Evolutionary conservation across 768 basidiomycete species (phyloP).

Genomic region (Suillus tomentosus): DNA sequence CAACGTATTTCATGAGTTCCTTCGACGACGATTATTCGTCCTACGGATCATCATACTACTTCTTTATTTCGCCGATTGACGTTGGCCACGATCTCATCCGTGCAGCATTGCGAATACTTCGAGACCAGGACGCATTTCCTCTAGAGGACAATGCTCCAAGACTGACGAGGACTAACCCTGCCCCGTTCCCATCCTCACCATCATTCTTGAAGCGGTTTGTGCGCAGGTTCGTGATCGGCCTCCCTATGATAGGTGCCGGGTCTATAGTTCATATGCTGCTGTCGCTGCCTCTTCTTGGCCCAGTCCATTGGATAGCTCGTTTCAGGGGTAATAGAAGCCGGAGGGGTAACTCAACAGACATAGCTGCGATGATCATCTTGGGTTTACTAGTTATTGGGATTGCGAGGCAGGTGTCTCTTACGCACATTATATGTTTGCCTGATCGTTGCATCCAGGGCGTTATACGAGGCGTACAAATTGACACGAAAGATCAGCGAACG

Average conservation of each 20-base stretch:
- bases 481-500: conserved; percentile 63
- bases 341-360: conserved; percentile 58
- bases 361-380: conserved; percentile 67
- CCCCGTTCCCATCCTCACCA: conserved; percentile 33
- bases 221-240: conserved; percentile 72
- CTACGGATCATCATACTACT: conserved; percentile 37
- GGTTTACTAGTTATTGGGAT: conserved; percentile 62
- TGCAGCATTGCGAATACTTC: conserved; percentile 61
- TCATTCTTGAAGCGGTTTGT: conserved; percentile 58
- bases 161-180: conserved; percentile 16
- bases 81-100: conserved; percentile 62
- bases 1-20: conserved; percentile 62
- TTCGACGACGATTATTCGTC: conserved; percentile 61
- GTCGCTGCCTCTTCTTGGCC: conserved; percentile 63
- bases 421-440: conserved; percentile 13
- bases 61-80: conserved; percentile 54
- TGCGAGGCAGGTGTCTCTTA: conserved; percentile 48
- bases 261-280: conserved; percentile 74
- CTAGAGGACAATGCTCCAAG: conserved; percentile 24
- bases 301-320: conserved; percentile 70
- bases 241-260: conserved; percentile 76
- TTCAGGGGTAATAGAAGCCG: conserved; percentile 56
- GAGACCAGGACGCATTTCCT: conserved; percentile 51
- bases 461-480: conserved; percentile 67
- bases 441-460: conserved; percentile 47